Conservation (phyloP, 2,329 filamentous ascomycete species). For the Colletotrichum acutatum region DNA sequence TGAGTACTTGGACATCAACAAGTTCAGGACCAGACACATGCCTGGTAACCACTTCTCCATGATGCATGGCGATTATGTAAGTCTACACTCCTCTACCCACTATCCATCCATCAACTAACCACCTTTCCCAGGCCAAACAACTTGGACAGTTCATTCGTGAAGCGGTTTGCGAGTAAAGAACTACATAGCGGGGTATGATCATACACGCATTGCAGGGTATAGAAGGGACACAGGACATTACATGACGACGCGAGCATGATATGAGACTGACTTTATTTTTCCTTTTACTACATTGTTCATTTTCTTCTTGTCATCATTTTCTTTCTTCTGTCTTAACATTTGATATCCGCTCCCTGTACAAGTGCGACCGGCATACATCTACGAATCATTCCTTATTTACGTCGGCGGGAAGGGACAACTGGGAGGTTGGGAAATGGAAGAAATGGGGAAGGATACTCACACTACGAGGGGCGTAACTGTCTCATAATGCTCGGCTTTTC, state of each 20-base stretch:
- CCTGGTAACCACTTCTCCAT: slow-evolving; percentile 80
- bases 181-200: slow-evolving; percentile 21
- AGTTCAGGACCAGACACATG: slow-evolving; percentile 74
- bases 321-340: slow-evolving; percentile 30
- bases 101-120: slow-evolving; percentile 34
- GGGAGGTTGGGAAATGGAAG: neutral
- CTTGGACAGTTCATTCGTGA: slow-evolving; percentile 48
- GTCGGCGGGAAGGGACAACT: neutral
- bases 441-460: neutral
- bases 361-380: slow-evolving; percentile 13
- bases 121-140: slow-evolving; percentile 45
- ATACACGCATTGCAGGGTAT: slow-evolving; percentile 31
- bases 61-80: slow-evolving; percentile 71
- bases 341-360: slow-evolving; percentile 36
- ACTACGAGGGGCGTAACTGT: slow-evolving; percentile 15
- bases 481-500: slow-evolving; percentile 30
- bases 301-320: slow-evolving; percentile 28
- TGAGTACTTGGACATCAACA: slow-evolving; percentile 69
- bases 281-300: slow-evolving; percentile 8
- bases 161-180: slow-evolving; percentile 42
- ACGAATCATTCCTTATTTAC: slow-evolving; percentile 34
- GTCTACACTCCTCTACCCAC: slow-evolving; percentile 28
- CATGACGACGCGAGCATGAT: slow-evolving; percentile 30
- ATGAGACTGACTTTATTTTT: slow-evolving; percentile 26
- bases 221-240: slow-evolving; percentile 32